These are phyloP conservation scores for Aspergillus ochraceus DNA, from an alignment of 2,329 filamentous ascomycete species.

Conservation along the genomic window DNA sequence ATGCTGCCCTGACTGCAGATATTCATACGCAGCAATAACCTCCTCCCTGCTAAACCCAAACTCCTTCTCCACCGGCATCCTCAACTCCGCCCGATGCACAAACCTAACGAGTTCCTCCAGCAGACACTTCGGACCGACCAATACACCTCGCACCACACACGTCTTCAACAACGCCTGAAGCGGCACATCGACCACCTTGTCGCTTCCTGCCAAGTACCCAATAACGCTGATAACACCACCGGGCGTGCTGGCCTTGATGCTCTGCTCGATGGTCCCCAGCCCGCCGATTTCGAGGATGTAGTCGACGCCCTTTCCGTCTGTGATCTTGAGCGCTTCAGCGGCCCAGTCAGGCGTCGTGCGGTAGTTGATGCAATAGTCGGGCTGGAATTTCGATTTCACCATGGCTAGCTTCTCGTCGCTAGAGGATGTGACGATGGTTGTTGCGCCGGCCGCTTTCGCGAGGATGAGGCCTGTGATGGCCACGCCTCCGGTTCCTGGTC, in stretches of 20 bases:
- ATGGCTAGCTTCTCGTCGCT: background rate
- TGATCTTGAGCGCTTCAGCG: slow-evolving; percentile 23
- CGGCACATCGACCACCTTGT: background rate
- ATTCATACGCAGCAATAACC: slow-evolving; percentile 21
- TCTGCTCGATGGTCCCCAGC: slow-evolving; percentile 41
- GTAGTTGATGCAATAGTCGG: background rate
- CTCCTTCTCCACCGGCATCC: background rate
- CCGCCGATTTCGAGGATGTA: slow-evolving; percentile 44
- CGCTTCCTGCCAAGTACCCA: background rate
- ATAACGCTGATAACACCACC: slow-evolving; percentile 17
- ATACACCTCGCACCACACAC: background rate
- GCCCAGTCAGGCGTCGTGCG: background rate
- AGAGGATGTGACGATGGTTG: background rate
- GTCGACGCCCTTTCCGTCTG: slow-evolving; percentile 42
- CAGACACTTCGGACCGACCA: background rate
- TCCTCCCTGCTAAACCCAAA: slow-evolving; percentile 22
- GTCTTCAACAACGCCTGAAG: background rate
- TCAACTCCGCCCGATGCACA: background rate
- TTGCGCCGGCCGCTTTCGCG: background rate
- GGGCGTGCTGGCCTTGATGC: slow-evolving; percentile 4
- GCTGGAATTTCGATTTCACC: background rate
- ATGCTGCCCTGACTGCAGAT: slow-evolving; percentile 28
- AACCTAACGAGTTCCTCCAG: background rate
- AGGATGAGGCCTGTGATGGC: background rate
- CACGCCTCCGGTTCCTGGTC: background rate